phyloP scores from a whole-genome alignment of 164 flowering plant species.

The Brasenia schreberi region DNA sequence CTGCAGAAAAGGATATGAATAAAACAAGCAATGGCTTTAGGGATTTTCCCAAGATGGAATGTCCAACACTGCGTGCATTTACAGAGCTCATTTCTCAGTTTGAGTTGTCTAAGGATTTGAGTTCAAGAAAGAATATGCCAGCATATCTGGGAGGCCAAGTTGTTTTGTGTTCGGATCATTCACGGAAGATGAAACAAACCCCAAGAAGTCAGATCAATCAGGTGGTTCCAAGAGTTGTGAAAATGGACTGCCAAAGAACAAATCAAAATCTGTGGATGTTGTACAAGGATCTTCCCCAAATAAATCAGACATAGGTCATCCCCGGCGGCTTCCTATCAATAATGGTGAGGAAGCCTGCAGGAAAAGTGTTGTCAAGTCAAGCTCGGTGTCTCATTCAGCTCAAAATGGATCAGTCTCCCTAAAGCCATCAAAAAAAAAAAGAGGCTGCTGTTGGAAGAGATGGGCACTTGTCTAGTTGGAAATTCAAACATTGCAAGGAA shows the following conservation, averaged over 20 bases:
- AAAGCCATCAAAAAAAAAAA: conserved; percentile 13
- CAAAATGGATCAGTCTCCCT: conserved; percentile 14
- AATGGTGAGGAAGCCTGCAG: conserved; percentile 14
- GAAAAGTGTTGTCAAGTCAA: not conserved
- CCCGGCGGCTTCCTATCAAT: not conserved
- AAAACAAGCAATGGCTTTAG: too few species aligned
- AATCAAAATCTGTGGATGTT: conserved; percentile 4
- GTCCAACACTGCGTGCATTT: too few species aligned
- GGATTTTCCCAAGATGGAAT: too few species aligned
- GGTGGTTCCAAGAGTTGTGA: conserved; percentile 9
- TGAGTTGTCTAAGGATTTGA: too few species aligned
- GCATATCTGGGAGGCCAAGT: too few species aligned
- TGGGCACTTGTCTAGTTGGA: not conserved
- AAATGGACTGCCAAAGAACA: conserved; percentile 5
- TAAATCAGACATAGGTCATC: not conserved
- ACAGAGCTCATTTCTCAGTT: too few species aligned
- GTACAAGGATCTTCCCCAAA: too few species aligned
- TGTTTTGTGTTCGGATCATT: conserved; percentile 83
- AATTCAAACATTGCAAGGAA: not conserved
- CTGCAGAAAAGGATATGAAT: too few species aligned
- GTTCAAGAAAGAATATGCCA: too few species aligned
- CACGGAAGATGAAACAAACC: conserved; percentile 54
- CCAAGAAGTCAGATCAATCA: conserved; percentile 13
- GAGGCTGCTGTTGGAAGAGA: conserved; percentile 18
- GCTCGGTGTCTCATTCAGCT: conserved; percentile 6